These are phyloP conservation scores for Physaria fendleri DNA, from an alignment of 345 rosid species.

Conservation along the genomic window DNA sequence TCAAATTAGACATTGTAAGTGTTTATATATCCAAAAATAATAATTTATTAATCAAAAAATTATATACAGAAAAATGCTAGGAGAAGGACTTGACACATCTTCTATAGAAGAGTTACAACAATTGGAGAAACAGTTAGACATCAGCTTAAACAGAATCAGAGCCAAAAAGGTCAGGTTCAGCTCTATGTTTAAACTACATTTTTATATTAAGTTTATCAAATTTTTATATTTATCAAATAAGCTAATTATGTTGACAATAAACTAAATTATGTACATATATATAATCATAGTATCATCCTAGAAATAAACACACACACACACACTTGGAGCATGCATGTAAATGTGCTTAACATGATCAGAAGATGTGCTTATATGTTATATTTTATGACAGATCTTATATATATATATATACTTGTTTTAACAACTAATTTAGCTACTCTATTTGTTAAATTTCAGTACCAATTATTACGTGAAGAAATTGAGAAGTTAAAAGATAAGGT, in stretches of 20 bases:
- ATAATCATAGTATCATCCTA: not conserved
- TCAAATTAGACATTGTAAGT: not conserved
- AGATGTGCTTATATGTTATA: not conserved
- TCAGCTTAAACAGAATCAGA: slow-evolving; percentile 65
- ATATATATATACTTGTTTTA: not conserved
- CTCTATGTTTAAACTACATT: no score
- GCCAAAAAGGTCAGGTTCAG: no score
- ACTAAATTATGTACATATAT: not conserved
- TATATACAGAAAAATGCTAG: slow-evolving; percentile 49
- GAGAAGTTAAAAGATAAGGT: slow-evolving; percentile 67
- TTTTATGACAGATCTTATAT: not conserved
- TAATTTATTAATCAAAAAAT: not conserved
- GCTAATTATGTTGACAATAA: not conserved
- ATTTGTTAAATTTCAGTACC: slow-evolving; percentile 38
- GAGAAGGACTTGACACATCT: slow-evolving; percentile 63
- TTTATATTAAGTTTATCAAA: no score
- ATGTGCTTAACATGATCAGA: not conserved
- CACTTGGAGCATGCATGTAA: not conserved
- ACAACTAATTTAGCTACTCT: not conserved
- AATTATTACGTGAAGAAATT: slow-evolving; percentile 50
- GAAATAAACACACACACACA: not conserved
- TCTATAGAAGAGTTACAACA: slow-evolving; percentile 61
- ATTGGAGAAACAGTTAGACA: slow-evolving; percentile 67
- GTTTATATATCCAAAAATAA: no score
- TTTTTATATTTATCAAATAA: no score